phyloP scores from a whole-genome alignment of 371 early-diverging fungal genomes.

The Haplosporangium sp. region DNA sequence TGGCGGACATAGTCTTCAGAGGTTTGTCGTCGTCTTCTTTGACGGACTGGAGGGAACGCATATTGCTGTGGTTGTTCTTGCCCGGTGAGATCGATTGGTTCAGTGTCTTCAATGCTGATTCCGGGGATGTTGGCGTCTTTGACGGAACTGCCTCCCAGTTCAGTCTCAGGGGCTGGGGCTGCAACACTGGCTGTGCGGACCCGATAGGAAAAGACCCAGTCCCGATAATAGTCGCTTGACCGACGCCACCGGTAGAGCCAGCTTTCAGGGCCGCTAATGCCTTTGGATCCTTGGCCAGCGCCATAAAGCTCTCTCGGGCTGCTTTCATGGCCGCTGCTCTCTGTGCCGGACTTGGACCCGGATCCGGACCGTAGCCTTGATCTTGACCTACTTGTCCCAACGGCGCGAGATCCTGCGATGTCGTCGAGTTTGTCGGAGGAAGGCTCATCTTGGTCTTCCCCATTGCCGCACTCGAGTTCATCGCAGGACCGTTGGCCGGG shows the following conservation, averaged over 20 bases:
- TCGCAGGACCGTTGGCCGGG: slow-evolving; percentile 25
- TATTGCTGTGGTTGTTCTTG: slow-evolving; percentile 4
- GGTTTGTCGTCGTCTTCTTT: slow-evolving; percentile 25
- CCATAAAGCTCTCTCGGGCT: slow-evolving; percentile 50
- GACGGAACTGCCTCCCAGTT: slow-evolving; percentile 13
- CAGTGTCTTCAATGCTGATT: neutral
- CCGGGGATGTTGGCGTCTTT: slow-evolving; percentile 3
- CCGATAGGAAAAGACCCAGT: slow-evolving; percentile 56
- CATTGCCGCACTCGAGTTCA: slow-evolving; percentile 20
- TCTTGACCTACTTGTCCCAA: slow-evolving; percentile 25
- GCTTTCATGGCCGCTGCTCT: slow-evolving; percentile 47
- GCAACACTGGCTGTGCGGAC: slow-evolving; percentile 50
- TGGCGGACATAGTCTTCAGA: slow-evolving; percentile 45
- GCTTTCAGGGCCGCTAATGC: slow-evolving; percentile 55
- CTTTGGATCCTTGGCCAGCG: slow-evolving; percentile 52
- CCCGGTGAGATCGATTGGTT: neutral
- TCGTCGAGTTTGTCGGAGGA: slow-evolving; percentile 17
- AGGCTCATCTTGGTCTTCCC: slow-evolving; percentile 1
- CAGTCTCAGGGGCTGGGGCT: slow-evolving; percentile 29
- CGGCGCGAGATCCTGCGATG: slow-evolving; percentile 28
- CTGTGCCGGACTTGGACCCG: slow-evolving; percentile 48
- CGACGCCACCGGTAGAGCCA: slow-evolving; percentile 52
- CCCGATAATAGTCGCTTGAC: slow-evolving; percentile 56
- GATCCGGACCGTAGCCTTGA: slow-evolving; percentile 23
- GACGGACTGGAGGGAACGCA: neutral